Evolutionary conservation across 1,284 basidiomycete genomes (phyloP).

Genomic region (Cutaneotrichosporon mucoides): DNA sequence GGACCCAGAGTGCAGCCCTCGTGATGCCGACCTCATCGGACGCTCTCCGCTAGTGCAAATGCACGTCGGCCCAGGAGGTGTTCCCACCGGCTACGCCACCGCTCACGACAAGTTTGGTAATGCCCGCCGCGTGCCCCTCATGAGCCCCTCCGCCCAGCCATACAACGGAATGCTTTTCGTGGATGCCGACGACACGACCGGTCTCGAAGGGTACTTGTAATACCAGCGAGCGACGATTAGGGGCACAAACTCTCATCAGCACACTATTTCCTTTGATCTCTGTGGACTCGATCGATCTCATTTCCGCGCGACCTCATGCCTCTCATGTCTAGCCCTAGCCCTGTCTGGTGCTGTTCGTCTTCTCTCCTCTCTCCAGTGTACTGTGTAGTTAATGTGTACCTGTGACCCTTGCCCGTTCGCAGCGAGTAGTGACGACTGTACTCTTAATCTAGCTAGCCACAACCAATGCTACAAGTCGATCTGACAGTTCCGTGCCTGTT

Average conservation of each 20-base stretch:
- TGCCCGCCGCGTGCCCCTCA: conserved; percentile 14
- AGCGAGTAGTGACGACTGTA: neutral
- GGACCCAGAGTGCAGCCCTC: conserved; percentile 22
- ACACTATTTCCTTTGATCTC: neutral
- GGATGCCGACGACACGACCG: conserved; percentile 11
- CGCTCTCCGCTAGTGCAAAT: conserved; percentile 16
- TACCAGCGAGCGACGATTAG: neutral
- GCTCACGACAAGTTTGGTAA: conserved; percentile 14
- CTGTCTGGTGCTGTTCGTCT: neutral
- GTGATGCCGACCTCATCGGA: conserved; percentile 17
- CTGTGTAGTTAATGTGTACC: conserved; percentile 5
- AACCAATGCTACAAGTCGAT: neutral
- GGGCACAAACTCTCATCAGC: neutral
- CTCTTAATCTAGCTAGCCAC: conserved; percentile 1
- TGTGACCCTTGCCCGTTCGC: neutral
- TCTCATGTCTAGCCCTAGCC: neutral
- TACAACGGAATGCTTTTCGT: conserved; percentile 22
- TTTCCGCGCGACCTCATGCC: neutral
- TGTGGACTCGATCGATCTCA: neutral
- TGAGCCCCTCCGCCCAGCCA: conserved; percentile 19
- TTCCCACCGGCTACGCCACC: conserved; percentile 1
- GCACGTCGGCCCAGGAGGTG: conserved; percentile 9
- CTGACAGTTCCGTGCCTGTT: too few relatives aligned
- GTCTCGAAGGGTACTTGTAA: conserved; percentile 2
- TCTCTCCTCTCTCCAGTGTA: neutral